A percentile compares a stretch with the other conserved stretches of the same genome.
phyloP scores from a whole-genome alignment of 371 early-diverging fungal genomes.

The Mortierella sp. region DNA sequence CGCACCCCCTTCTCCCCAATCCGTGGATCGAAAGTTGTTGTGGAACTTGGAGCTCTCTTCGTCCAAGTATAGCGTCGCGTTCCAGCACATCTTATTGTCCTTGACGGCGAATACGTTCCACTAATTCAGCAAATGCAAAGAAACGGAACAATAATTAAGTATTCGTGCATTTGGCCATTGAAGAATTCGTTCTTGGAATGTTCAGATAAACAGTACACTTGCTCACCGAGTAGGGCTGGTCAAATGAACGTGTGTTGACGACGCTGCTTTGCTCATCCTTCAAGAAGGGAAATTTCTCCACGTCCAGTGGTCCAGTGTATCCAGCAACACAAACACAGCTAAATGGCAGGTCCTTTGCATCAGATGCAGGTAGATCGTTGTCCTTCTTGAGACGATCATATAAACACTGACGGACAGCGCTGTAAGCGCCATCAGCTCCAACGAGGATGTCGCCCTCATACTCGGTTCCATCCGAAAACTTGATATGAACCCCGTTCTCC shows the following conservation, averaged over 20 bases:
- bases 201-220: background rate
- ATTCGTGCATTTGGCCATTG: background rate
- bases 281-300: background rate
- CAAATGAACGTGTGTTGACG: background rate
- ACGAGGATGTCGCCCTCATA: slow-evolving; percentile 15
- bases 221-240: slow-evolving; percentile 22
- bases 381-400: slow-evolving; percentile 3
- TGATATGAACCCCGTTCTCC: background rate
- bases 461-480: background rate
- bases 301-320: slow-evolving; percentile 5
- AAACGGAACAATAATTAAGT: background rate
- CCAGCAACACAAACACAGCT: slow-evolving; percentile 19
- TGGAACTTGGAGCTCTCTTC: background rate
- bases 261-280: background rate
- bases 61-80: slow-evolving; percentile 12
- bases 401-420: slow-evolving; percentile 7
- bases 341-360: background rate
- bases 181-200: too few species aligned
- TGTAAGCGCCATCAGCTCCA: slow-evolving; percentile 22
- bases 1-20: slow-evolving; percentile 22
- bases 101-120: slow-evolving; percentile 16
- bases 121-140: background rate
- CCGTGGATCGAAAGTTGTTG: slow-evolving; percentile 14
- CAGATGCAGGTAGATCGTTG: background rate
- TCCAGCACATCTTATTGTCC: slow-evolving; percentile 22